These are phyloP conservation scores for Rhodofomes roseus DNA, from an alignment of 1,284 basidiomycete species.

Conservation along the genomic window DNA sequence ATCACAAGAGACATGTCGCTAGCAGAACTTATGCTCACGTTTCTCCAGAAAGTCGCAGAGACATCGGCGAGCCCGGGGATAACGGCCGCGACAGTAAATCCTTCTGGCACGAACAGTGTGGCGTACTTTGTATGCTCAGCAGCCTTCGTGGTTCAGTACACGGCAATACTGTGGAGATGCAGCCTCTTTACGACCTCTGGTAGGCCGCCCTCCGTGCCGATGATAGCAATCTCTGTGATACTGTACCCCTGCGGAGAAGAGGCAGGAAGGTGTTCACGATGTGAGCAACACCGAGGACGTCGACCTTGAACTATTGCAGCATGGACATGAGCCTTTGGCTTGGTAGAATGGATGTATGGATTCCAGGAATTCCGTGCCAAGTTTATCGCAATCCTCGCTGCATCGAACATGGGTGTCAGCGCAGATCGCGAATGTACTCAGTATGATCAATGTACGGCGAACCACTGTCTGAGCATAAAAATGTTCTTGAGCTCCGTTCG, in stretches of 20 bases:
- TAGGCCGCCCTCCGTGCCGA: constrained; percentile 31
- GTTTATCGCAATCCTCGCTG: constrained; percentile 11
- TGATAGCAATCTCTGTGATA: constrained; percentile 36
- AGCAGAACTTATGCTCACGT: neutral
- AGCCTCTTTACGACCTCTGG: constrained; percentile 20
- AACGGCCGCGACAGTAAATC: constrained; percentile 34
- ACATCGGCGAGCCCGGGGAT: constrained; percentile 34
- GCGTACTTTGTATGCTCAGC: constrained; percentile 40
- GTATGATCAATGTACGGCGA: no score
- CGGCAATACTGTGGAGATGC: constrained; percentile 10
- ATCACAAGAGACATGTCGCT: neutral
- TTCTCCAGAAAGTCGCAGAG: neutral
- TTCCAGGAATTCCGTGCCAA: constrained; percentile 14
- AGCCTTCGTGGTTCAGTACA: constrained; percentile 36
- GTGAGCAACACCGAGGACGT: constrained; percentile 35
- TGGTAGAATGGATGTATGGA: no score
- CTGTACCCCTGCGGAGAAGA: constrained; percentile 31
- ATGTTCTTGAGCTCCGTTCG: constrained; percentile 2
- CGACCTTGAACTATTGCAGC: constrained; percentile 27
- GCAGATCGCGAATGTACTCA: no score
- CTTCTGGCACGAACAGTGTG: constrained; percentile 28
- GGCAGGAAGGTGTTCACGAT: constrained; percentile 35
- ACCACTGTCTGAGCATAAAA: no score
- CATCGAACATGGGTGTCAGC: no score
- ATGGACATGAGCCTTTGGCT: no score